Percentiles rank a stretch among this genome's conserved stretches.
These are phyloP conservation scores for Trichophyton schoenleinii DNA, from an alignment of 2,329 filamentous ascomycete species.

Conservation along the genomic window DNA sequence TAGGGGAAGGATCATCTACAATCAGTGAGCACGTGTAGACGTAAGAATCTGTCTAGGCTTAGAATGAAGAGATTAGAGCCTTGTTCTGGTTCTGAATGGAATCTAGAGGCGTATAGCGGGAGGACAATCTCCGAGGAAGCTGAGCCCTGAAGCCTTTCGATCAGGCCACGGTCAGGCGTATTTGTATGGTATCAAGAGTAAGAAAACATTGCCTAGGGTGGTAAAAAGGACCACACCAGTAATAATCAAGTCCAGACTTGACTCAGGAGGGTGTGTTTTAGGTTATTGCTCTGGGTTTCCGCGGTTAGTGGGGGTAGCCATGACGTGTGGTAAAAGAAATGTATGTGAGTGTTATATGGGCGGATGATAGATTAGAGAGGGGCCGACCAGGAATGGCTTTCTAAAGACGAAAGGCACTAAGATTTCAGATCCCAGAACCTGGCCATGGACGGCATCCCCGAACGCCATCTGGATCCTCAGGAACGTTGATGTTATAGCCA, in stretches of 20 bases:
- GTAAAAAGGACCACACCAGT: background rate
- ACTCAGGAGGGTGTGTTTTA: background rate
- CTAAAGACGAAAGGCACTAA: background rate
- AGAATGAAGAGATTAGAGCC: background rate
- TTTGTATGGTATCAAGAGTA: background rate
- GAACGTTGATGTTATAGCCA: background rate
- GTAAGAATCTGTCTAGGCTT: background rate
- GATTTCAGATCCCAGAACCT: background rate
- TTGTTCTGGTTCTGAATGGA: conserved; percentile 6
- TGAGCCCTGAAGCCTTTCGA: background rate
- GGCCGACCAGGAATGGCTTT: background rate
- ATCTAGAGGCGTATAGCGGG: background rate
- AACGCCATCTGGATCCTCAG: background rate
- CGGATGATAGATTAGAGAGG: background rate
- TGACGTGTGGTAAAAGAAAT: background rate
- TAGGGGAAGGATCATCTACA: background rate
- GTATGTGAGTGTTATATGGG: background rate
- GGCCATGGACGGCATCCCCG: background rate
- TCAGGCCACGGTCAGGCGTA: background rate
- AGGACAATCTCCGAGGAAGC: conserved; percentile 1
- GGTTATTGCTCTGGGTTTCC: background rate
- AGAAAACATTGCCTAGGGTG: background rate
- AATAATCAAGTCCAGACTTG: background rate
- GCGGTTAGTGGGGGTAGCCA: background rate
- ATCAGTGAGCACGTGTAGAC: background rate